Evolutionary conservation across 768 basidiomycete species (phyloP), one percentile per base, ranked within the genome.

Genomic region (Pleurotus sapidus): DNA sequence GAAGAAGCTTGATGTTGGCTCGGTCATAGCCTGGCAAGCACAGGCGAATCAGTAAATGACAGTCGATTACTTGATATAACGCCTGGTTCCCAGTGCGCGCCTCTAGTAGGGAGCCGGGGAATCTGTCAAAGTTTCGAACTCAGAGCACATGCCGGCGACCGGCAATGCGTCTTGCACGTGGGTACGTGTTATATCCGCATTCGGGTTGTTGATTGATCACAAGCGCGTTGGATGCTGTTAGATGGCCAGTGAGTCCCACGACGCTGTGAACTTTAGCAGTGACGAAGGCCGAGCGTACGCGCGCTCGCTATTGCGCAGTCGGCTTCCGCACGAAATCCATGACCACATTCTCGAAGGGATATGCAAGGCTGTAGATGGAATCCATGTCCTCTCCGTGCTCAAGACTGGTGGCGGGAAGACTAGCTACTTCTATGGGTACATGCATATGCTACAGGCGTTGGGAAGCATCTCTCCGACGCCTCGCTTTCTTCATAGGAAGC

Each of bases 281-380:
- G 27, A 30, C 27, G 6, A 30, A 34, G 14, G n/a, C 49, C 37
- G 20, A 34, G 49, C 14, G 15, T 34, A 49, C 27, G 49, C 18
- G 23, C 49, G 27, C 37, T 25, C 27, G 27, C 20, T 49, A 15
- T 34, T 49, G 25, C 23, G 20, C 8, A n/a, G 8, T 4, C 25
- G 11, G 8, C 3, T 49, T 34, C 49, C 49, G 25, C 49, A 49
- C 25, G 14, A 49, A 49, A 20, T 49, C 30, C 66, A 65, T 47
- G 58, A 57, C 57, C 62, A 65, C 53, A 63, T 65, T 37, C 25
- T 57, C 17, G 63, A 65, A 15, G 64, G 65, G 5, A 46, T 67
- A 12, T 46, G 34, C n/a, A 53, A 58, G 15, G 51, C 62, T 5
- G 55, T 65, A 18, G 30, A 60, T n/a, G 25, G 46, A 6, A 39